These are phyloP conservation scores for Novakomyces olei DNA, from an alignment of 805 yeast species.

Conservation along the genomic window DNA sequence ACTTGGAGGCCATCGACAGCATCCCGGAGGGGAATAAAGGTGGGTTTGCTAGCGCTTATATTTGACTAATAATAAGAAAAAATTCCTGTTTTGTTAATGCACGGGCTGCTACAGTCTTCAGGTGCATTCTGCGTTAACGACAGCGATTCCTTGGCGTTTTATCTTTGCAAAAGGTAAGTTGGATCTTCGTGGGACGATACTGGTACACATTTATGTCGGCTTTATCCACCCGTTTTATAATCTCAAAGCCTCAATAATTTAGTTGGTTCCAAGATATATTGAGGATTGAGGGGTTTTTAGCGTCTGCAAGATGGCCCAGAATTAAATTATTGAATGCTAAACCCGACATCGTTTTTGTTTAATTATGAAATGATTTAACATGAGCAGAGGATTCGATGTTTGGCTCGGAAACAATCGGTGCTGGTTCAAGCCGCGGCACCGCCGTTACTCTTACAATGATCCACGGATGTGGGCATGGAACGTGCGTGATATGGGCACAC, in stretches of 20 bases:
- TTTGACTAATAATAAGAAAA: constrained; percentile 14
- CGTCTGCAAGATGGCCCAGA: no score
- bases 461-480: constrained; percentile 75
- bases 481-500: constrained; percentile 54
- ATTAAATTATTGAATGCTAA: no score
- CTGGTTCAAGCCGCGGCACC: constrained; percentile 56
- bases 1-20: no score
- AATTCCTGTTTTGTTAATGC: constrained; percentile 54
- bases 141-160: constrained; percentile 44
- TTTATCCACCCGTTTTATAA: no score
- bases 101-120: constrained; percentile 71
- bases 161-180: constrained; percentile 24
- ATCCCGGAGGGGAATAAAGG: no score
- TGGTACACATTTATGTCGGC: no score
- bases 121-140: constrained; percentile 79
- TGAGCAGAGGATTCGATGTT: constrained; percentile 63
- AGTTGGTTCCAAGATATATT: neutral
- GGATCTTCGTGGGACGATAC: no score
- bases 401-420: constrained; percentile 87
- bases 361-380: no score
- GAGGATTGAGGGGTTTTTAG: neutral
- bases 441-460: constrained; percentile 21
- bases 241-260: neutral
- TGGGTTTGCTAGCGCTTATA: no score
- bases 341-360: no score